Evolutionary conservation across 805 yeast species (phyloP).

Genomic region (Teunomyces lycoperdinae): DNA sequence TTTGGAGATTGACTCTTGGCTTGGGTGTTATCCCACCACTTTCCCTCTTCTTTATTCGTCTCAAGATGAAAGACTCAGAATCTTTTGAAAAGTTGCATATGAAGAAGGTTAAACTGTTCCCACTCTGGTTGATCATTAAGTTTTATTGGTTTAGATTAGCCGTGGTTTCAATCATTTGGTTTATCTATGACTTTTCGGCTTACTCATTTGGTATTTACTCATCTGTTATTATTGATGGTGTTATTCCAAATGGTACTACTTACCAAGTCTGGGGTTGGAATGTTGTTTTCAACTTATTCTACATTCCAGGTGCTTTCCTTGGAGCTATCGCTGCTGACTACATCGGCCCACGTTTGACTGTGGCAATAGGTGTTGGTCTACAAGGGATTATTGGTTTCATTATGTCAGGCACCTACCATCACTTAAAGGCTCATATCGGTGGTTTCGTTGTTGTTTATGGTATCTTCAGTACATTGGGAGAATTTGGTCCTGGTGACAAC

Average conservation of each 20-base stretch:
- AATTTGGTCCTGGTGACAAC: slow-evolving; percentile 92
- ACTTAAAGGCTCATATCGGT: slow-evolving; percentile 59
- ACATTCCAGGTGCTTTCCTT: slow-evolving; percentile 83
- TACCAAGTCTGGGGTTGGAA: slow-evolving; percentile 89
- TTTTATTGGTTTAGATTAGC: slow-evolving; percentile 80
- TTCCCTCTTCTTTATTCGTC: slow-evolving; percentile 71
- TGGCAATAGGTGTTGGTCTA: slow-evolving; percentile 60
- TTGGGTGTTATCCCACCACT: slow-evolving; percentile 88
- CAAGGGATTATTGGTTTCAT: slow-evolving; percentile 81
- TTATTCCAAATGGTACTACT: slow-evolving; percentile 59
- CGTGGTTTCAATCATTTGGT: slow-evolving; percentile 80
- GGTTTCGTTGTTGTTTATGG: slow-evolving; percentile 87
- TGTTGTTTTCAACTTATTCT: slow-evolving; percentile 81
- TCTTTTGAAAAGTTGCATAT: slow-evolving; percentile 69
- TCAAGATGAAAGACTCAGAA: slow-evolving; percentile 71
- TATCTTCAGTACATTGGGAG: slow-evolving; percentile 83
- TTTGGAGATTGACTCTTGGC: slow-evolving; percentile 91
- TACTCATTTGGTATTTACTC: slow-evolving; percentile 89
- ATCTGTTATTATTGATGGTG: slow-evolving; percentile 57
- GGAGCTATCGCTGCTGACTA: slow-evolving; percentile 88
- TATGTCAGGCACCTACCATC: slow-evolving; percentile 70
- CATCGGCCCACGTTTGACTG: slow-evolving; percentile 85
- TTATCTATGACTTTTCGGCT: slow-evolving; percentile 81
- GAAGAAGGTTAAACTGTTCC: slow-evolving; percentile 54
- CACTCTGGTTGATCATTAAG: slow-evolving; percentile 66